Evolutionary conservation across 2,329 filamentous ascomycete species (phyloP).

Genomic region (Coleophoma cylindrospora): DNA sequence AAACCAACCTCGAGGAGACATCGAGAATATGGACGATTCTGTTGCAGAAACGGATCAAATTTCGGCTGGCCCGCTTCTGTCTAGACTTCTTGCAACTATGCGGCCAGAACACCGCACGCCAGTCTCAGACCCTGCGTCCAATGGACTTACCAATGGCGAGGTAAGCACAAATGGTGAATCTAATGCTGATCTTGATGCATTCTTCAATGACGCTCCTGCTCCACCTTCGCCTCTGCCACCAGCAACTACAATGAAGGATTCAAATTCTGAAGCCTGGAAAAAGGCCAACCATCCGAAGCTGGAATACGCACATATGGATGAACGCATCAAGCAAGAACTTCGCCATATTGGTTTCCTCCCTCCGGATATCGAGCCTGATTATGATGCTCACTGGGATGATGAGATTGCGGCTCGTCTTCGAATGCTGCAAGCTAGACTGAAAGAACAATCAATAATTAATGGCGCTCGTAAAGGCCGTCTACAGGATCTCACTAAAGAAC

Average conservation of each 20-base stretch:
- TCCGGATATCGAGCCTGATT: slow-evolving; percentile 64
- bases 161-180: slow-evolving; percentile 39
- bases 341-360: slow-evolving; percentile 85
- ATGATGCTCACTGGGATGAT: slow-evolving; percentile 87
- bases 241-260: slow-evolving; percentile 76
- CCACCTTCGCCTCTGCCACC: slow-evolving; percentile 44
- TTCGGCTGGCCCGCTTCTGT: slow-evolving; percentile 80
- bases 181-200: slow-evolving; percentile 24
- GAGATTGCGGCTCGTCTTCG: slow-evolving; percentile 88
- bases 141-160: slow-evolving; percentile 45
- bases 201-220: slow-evolving; percentile 19
- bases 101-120: slow-evolving; percentile 66
- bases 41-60: slow-evolving; percentile 85
- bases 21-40: slow-evolving; percentile 83
- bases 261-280: slow-evolving; percentile 71
- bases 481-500: slow-evolving; percentile 81
- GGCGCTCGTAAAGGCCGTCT: slow-evolving; percentile 85
- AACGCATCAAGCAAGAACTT: slow-evolving; percentile 86
- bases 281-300: slow-evolving; percentile 69
- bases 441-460: slow-evolving; percentile 80
- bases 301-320: slow-evolving; percentile 82
- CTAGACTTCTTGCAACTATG: slow-evolving; percentile 74
- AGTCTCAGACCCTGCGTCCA: slow-evolving; percentile 47
- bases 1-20: slow-evolving; percentile 78
- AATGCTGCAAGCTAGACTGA: slow-evolving; percentile 75